phyloP scores from a whole-genome alignment of 2,329 filamentous ascomycete genomes.

The Aquanectria penicillioides region DNA sequence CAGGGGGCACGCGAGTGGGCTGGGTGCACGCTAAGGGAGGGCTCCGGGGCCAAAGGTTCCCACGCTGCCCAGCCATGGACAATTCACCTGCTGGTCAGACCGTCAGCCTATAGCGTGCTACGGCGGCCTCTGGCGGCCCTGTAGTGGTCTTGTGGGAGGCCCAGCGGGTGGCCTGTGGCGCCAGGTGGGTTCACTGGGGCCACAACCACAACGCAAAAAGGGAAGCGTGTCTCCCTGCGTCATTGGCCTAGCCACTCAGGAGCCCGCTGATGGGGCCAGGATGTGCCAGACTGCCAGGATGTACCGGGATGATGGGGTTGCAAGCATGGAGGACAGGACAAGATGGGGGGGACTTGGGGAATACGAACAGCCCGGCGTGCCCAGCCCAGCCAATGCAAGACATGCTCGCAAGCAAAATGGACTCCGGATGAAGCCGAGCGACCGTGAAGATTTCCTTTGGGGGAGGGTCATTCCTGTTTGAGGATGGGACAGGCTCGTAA shows the following conservation, averaged over 20 bases:
- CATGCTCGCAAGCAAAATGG: not conserved
- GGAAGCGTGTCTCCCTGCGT: conserved; percentile 5
- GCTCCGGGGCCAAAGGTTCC: too few relatives aligned
- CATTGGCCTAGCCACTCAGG: conserved; percentile 2
- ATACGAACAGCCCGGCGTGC: conserved; percentile 5
- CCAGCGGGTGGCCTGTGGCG: too few relatives aligned
- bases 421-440: not conserved
- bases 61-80: too few relatives aligned
- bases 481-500: not conserved
- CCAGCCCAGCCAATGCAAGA: conserved; percentile 11
- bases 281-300: too few relatives aligned
- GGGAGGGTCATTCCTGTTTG: not conserved
- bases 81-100: too few relatives aligned
- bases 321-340: not conserved
- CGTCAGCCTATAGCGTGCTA: too few relatives aligned
- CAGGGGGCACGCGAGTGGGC: too few relatives aligned
- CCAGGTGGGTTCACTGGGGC: too few relatives aligned
- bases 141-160: too few relatives aligned
- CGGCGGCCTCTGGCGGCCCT: too few relatives aligned
- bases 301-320: conserved; percentile 4
- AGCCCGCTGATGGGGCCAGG: conserved; percentile 18
- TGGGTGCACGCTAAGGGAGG: not conserved
- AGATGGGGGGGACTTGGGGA: not conserved
- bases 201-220: too few relatives aligned
- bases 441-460: too few relatives aligned